Percentiles rank a stretch among this genome's conserved stretches.
Conservation (phyloP, 495 filamentous ascomycete species). For the Penicillium crystallinum region DNA sequence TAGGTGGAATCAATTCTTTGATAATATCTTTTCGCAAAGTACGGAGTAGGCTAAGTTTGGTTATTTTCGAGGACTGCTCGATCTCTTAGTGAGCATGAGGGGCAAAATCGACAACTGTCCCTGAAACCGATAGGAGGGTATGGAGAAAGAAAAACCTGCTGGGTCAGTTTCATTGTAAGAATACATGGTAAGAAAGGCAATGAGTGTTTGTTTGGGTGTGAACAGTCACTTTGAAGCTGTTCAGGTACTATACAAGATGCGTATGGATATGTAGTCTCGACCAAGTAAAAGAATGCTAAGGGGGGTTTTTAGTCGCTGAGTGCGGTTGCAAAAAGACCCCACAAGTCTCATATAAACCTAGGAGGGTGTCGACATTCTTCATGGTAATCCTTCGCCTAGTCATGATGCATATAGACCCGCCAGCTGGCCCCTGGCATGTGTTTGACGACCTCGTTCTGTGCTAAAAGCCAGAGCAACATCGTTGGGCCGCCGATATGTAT, state of each 20-base stretch:
- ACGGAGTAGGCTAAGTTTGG: not conserved
- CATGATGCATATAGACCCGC: constrained; percentile 25
- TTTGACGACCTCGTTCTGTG: constrained; percentile 29
- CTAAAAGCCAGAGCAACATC: constrained; percentile 29
- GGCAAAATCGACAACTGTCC: no score
- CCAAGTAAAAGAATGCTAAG: no score
- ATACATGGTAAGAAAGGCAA: constrained; percentile 2
- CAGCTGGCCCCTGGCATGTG: constrained; percentile 21
- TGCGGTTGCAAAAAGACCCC: not conserved
- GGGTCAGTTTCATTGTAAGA: constrained; percentile 2
- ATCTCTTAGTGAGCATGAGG: no score
- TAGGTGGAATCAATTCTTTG: not conserved
- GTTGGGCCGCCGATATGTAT: constrained; percentile 69
- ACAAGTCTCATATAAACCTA: not conserved
- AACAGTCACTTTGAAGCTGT: not conserved
- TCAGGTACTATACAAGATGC: no score
- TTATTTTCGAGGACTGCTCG: no score
- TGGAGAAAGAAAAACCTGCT: not conserved
- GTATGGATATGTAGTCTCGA: constrained; percentile 5
- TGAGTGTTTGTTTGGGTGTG: no score
- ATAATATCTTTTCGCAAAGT: not conserved
- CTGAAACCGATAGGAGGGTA: no score
- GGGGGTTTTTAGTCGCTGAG: no score
- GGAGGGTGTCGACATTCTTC: not conserved
- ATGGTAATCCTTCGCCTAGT: not conserved